phyloP scores from a whole-genome alignment of 176 grass and related monocot genomes.

The Aegilops longissima region DNA sequence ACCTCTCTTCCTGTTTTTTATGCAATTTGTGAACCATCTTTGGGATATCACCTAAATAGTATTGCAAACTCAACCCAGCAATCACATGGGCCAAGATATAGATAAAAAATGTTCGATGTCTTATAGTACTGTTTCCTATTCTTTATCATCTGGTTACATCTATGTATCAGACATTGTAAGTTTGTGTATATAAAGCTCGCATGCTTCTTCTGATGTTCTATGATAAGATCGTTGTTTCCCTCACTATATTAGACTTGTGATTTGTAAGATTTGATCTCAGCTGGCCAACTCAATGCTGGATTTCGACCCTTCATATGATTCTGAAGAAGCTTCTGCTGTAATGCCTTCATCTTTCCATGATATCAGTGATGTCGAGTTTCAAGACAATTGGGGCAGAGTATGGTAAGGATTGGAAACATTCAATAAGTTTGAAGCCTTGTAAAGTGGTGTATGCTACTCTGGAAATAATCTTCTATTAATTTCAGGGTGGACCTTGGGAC shows the following conservation, averaged over 20 bases:
- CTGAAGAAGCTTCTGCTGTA: constrained; percentile 60
- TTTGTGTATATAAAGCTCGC: neutral
- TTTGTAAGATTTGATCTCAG: constrained; percentile 34
- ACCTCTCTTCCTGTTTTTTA: too few relatives aligned
- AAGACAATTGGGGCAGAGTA: constrained; percentile 87
- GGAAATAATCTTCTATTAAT: neutral
- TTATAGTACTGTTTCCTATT: neutral
- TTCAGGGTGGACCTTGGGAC: constrained; percentile 93
- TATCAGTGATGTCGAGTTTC: constrained; percentile 81
- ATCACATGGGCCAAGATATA: neutral
- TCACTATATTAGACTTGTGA: neutral
- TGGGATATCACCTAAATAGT: neutral
- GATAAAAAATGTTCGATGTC: neutral
- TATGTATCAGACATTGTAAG: neutral
- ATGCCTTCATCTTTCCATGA: constrained; percentile 98
- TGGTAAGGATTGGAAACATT: constrained; percentile 49
- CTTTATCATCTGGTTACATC: neutral
- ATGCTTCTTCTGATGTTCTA: neutral
- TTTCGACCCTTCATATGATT: constrained; percentile 80
- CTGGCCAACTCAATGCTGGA: constrained; percentile 67
- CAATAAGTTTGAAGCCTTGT: neutral
- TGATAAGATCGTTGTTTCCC: neutral
- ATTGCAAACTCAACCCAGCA: neutral
- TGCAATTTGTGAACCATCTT: neutral
- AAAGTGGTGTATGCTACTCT: neutral